Conservation (phyloP, 805 yeast genomes). For the Monosporozyma yasuniensis region DNA sequence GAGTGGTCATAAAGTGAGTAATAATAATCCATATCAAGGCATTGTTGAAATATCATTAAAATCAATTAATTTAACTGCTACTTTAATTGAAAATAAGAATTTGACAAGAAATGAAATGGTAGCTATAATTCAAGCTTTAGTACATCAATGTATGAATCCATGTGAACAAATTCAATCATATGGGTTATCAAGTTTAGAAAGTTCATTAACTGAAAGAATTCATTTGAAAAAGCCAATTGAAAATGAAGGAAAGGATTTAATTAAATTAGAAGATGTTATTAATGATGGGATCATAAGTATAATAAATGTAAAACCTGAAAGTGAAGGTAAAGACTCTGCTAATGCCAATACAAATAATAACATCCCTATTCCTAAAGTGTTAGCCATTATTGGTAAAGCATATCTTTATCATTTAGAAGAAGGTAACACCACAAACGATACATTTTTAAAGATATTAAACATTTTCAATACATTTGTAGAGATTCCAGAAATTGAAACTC, state of each 20-base stretch:
- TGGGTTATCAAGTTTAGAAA: conserved; percentile 56
- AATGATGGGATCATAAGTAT: conserved; percentile 68
- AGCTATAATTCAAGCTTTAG: conserved; percentile 71
- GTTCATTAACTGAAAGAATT: conserved; percentile 29
- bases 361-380: conserved; percentile 53
- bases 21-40: conserved; percentile 42
- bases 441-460: conserved; percentile 32
- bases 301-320: conserved; percentile 9
- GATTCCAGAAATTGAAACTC: conserved; percentile 32
- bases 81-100: conserved; percentile 34
- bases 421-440: conserved; percentile 31
- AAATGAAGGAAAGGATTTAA: conserved; percentile 20
- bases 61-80: conserved; percentile 54
- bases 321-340: conserved; percentile 20
- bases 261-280: conserved; percentile 48
- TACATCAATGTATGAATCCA: conserved; percentile 85
- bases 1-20: conserved; percentile 37
- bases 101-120: conserved; percentile 29
- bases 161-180: conserved; percentile 64
- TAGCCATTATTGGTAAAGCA: conserved; percentile 60
- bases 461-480: conserved; percentile 34
- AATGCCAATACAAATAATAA: neutral
- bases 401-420: conserved; percentile 40
- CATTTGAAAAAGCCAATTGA: conserved; percentile 26
- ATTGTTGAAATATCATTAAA: conserved; percentile 50